phyloP scores from a whole-genome alignment of 805 yeast genomes.

The Wickerhamiella spandovensis region DNA sequence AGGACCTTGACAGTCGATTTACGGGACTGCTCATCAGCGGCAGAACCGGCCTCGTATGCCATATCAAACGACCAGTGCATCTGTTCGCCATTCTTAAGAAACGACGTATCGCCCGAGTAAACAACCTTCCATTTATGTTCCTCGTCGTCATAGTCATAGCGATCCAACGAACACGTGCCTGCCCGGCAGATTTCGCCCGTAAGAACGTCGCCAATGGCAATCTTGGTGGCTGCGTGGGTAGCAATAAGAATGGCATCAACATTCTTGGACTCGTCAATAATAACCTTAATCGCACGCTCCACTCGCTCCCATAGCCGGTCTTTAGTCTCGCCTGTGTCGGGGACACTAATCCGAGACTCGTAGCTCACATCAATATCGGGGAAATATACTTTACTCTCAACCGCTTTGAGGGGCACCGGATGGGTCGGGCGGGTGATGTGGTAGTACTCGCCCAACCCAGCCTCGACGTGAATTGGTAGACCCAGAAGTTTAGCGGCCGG shows the following conservation, averaged over 20 bases:
- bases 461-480: constrained; percentile 51
- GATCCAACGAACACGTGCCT: constrained; percentile 77
- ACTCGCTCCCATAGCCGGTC: constrained; percentile 56
- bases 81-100: constrained; percentile 68
- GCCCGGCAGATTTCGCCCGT: constrained; percentile 44
- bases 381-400: constrained; percentile 39
- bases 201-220: constrained; percentile 71
- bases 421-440: constrained; percentile 50
- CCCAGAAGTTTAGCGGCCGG: constrained; percentile 53
- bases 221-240: constrained; percentile 89
- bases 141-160: constrained; percentile 28
- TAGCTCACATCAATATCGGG: constrained; percentile 33
- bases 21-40: constrained; percentile 48
- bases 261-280: constrained; percentile 41
- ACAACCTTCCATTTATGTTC: constrained; percentile 42
- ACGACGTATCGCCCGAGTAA: constrained; percentile 63
- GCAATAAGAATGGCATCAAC: constrained; percentile 54
- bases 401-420: constrained; percentile 31
- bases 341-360: constrained; percentile 46
- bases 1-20: constrained; percentile 27
- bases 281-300: constrained; percentile 40
- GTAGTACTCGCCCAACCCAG: constrained; percentile 91
- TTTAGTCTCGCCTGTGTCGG: constrained; percentile 53
- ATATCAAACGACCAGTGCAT: constrained; percentile 78
- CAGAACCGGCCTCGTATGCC: constrained; percentile 79